Base-by-base conservation (phyloP, 352 stramenopile species). In the Blastocystis sp. region DNA sequence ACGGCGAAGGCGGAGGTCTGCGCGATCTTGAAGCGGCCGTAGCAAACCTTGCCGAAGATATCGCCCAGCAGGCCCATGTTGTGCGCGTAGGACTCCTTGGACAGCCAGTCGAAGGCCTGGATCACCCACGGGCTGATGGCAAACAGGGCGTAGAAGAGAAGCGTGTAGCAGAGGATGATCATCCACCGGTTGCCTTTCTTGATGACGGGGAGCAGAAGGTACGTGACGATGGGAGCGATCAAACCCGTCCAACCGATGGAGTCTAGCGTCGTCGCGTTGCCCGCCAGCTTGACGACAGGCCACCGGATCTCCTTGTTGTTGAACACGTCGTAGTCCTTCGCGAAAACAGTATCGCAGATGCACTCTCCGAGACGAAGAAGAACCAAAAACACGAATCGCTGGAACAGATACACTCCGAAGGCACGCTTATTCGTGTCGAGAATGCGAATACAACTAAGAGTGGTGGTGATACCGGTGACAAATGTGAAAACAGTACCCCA, bases 401-500 rank as follows among this genome's bases (percentile, higher is more conserved):
- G 62, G 38, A 87, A 41, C 7, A 87, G n/a, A 78, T 87, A 87
- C 38, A 40, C 14, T 10, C 38, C 10, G n/a, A 87, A 34, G 19
- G 62, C 65, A 38, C 65, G 43, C 34, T 79, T 59, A 21, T 87
- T 77, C 19, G 21, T 78, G n/a, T 87, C 40, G 14, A 74, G 41
- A n/a, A 87, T 87, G 19, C 77, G 62, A 23, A 87, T n/a, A 60
- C 17, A 28, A 21, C 38, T 62, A 56, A 87, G 53, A 1, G 77
- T 62, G 2, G 77, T 87, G 9, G 77, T 87, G 17, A 87, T 87
- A 40, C 19, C 52, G 10, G 77, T 87, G n/a, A 87, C 45, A 23
- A 87, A 34, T 11, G 77, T 87, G 56, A 87, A 87, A 40, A 77
- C 43, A 28, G 77, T 87, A 34, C 77, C 77, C 62, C 62, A 87